Percentiles rank a stretch among this genome's conserved stretches.
phyloP scores from a whole-genome alignment of 2,329 filamentous ascomycete species.

The Beauveria australis region DNA sequence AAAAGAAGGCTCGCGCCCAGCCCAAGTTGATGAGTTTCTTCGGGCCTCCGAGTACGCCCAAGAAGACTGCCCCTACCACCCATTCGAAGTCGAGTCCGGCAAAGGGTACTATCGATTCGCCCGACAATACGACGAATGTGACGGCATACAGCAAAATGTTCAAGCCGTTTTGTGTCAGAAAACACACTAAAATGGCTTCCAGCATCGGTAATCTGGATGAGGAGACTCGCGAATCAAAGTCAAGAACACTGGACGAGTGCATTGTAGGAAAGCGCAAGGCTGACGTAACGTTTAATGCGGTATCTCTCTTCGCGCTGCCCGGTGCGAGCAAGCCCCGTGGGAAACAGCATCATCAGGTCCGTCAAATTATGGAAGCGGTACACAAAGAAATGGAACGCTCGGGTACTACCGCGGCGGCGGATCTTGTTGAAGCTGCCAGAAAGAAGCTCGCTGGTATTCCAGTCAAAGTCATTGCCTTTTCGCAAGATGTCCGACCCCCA shows the following conservation, averaged over 20 bases:
- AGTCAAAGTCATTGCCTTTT: constrained; percentile 55
- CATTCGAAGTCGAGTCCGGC: constrained; percentile 22
- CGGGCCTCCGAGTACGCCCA: constrained; percentile 32
- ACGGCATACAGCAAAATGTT: constrained; percentile 64
- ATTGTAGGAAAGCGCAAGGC: constrained; percentile 39
- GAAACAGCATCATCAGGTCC: constrained; percentile 43
- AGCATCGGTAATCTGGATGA: constrained; percentile 49
- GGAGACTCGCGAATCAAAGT: constrained; percentile 44
- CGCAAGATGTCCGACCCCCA: constrained; percentile 57
- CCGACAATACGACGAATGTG: constrained; percentile 11
- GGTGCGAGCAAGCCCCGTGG: constrained; percentile 32
- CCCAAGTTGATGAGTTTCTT: constrained; percentile 41
- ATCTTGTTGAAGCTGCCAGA: constrained; percentile 24
- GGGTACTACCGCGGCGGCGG: constrained; percentile 24
- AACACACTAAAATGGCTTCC: constrained; percentile 62
- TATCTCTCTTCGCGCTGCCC: constrained; percentile 38
- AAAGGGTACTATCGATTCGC: constrained; percentile 18
- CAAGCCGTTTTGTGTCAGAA: constrained; percentile 71
- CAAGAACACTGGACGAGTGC: constrained; percentile 43
- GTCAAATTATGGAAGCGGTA: constrained; percentile 50
- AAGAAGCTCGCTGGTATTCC: constrained; percentile 44
- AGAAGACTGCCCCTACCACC: constrained; percentile 29
- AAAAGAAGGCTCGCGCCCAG: constrained; percentile 42
- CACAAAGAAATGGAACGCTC: constrained; percentile 37
- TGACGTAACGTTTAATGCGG: constrained; percentile 33